Evolutionary conservation across 257 asterid genomes (phyloP).

Genomic region (Handroanthus guayacan): DNA sequence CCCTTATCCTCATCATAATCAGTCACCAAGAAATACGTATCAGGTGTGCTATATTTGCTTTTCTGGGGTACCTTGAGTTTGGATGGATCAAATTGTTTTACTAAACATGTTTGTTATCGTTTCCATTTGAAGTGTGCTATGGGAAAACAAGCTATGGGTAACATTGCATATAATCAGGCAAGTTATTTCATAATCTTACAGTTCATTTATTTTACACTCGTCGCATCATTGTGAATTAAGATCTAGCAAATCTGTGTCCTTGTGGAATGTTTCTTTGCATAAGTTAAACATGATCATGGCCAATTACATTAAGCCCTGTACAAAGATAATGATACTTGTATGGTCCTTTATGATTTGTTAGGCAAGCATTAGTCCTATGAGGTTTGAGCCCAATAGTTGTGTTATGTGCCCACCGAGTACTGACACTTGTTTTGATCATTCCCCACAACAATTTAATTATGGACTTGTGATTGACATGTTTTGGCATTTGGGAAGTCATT

Average conservation of each 20-base stretch:
- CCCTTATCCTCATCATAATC: slow-evolving; percentile 99
- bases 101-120: slow-evolving; percentile 31
- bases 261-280: slow-evolving; percentile 12
- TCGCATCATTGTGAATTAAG: slow-evolving; percentile 12
- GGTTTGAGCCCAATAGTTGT: not conserved
- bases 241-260: slow-evolving; percentile 20
- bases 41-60: slow-evolving; percentile 57
- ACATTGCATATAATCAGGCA: slow-evolving; percentile 93
- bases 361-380: not conserved
- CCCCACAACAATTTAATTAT: not conserved
- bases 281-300: slow-evolving; percentile 19
- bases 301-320: slow-evolving; percentile 3
- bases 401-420: not conserved
- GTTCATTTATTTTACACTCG: slow-evolving; percentile 5
- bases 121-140: slow-evolving; percentile 80
- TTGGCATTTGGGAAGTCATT: not conserved
- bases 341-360: not conserved
- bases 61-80: not conserved
- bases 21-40: slow-evolving; percentile 98
- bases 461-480: not conserved
- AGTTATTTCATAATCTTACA: slow-evolving; percentile 32
- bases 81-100: slow-evolving; percentile 12
- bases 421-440: not conserved
- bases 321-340: not conserved
- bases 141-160: slow-evolving; percentile 99